phyloP scores from a whole-genome alignment of 352 stramenopile genomes.

The Pythium plurisporium region DNA sequence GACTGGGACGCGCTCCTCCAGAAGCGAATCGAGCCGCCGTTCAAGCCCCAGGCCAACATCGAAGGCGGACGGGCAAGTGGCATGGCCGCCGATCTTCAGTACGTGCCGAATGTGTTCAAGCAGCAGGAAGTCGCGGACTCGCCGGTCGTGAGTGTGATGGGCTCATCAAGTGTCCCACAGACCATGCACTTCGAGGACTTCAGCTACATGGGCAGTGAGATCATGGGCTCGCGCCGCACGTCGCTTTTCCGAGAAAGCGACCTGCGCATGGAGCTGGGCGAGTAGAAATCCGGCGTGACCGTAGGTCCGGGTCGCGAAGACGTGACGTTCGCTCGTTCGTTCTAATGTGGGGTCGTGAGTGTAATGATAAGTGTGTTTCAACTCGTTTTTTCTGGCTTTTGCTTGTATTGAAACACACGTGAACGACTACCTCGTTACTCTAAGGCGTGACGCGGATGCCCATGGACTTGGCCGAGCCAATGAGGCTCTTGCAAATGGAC shows the following conservation, averaged over 20 bases:
- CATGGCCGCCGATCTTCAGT: constrained; percentile 61
- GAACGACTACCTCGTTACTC: not conserved
- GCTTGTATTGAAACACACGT: constrained; percentile 4
- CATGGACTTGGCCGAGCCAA: constrained; percentile 91
- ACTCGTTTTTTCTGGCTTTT: constrained; percentile 10
- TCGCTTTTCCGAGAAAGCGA: constrained; percentile 82
- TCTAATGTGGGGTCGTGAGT: constrained; percentile 8
- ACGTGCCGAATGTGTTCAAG: constrained; percentile 78
- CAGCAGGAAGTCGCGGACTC: constrained; percentile 82
- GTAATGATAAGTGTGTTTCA: constrained; percentile 18
- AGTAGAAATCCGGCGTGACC: constrained; percentile 21
- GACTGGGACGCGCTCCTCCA: constrained; percentile 78
- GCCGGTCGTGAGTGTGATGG: constrained; percentile 53
- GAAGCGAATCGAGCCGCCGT: constrained; percentile 60
- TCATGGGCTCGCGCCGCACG: constrained; percentile 77
- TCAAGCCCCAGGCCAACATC: constrained; percentile 39
- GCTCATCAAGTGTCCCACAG: constrained; percentile 46
- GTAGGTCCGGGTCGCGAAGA: no score
- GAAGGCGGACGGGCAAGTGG: constrained; percentile 39
- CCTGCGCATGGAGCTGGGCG: constrained; percentile 79
- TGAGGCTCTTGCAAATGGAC: constrained; percentile 91
- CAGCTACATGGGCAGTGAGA: constrained; percentile 85
- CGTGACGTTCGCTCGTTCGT: no score
- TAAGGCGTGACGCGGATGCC: constrained; percentile 83
- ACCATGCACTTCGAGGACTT: constrained; percentile 88